Evolutionary conservation across 192 early-diverging fungal genomes (phyloP), one percentile per base, ranked within the genome.

Genomic region (Rhizophlyctis rosea): DNA sequence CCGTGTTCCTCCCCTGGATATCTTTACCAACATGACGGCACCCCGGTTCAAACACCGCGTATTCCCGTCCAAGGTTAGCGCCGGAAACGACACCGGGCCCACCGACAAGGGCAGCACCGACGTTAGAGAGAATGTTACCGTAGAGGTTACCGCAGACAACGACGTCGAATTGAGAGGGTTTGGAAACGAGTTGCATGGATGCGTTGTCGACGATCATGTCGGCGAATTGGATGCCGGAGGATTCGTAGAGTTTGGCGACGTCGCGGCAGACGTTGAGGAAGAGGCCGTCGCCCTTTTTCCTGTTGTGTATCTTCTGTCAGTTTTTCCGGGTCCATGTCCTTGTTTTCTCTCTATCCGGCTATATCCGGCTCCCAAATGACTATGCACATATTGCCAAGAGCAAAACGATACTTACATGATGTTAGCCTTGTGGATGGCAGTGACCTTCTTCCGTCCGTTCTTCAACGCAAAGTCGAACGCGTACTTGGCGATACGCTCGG

Each of bases 161-260:
- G 49, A 99, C 96, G 73, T 99, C 96, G 60, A 99, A 99, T 79
- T 99, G 96, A 74, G 89, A 87, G 55, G 96, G 96, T 76, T 83
- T 89, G 69, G 92, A 90, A 48, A 96, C 94, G n/a, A 99, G 85
- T 85, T 99, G 96, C 96, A 99, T 99, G 55, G 96, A 91, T 50
- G 94, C 92, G 83, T 99, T 99, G 78, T 99, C 96, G 66, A 99
- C 96, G 79, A 99, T 99, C 96, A 99, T 96, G 81, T 97, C 95
- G 64, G 94, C 86, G 75, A 92, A 91, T 85, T 93, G 75, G 75
- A 99, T 94, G 35, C 91, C 90, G 30, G 79, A 80, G 65, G 79
- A 78, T 62, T 91, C 86, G 79, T 98, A 98, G 76, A 89, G 84
- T 77, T 98, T 89, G 69, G 93, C 86, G 31, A 99, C 86, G n/a